Evolutionary conservation across 2,329 filamentous ascomycete genomes (phyloP).

Genomic region (Elsinoe australis): DNA sequence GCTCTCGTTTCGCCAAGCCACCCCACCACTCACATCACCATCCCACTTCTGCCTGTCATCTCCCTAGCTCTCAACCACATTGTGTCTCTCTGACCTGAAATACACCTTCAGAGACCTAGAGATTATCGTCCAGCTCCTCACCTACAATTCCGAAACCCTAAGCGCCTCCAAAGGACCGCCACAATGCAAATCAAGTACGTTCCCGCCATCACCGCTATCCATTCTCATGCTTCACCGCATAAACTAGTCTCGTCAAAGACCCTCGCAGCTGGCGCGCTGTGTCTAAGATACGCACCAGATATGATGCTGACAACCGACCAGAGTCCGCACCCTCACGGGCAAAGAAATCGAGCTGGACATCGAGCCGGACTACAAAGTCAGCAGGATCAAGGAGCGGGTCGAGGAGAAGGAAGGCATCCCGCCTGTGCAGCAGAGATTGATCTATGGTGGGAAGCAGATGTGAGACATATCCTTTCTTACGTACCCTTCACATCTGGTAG

Average conservation of each 20-base stretch:
- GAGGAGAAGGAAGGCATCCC: slow-evolving; percentile 99
- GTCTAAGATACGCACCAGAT: background rate
- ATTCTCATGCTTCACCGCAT: background rate
- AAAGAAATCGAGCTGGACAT: slow-evolving; percentile 99
- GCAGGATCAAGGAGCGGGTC: slow-evolving; percentile 96
- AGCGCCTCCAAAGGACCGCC: background rate
- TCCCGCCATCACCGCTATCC: background rate
- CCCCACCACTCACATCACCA: slow-evolving; percentile 5
- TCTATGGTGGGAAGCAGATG: slow-evolving; percentile 98
- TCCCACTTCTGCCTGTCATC: slow-evolving; percentile 14
- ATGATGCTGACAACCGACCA: slow-evolving; percentile 34
- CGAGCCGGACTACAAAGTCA: slow-evolving; percentile 88
- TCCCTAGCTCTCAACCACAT: background rate
- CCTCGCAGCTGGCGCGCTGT: too few relatives aligned
- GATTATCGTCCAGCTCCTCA: background rate
- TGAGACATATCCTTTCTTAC: slow-evolving; percentile 40
- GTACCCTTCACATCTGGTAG: too few relatives aligned
- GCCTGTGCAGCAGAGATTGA: slow-evolving; percentile 90
- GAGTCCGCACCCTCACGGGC: slow-evolving; percentile 93
- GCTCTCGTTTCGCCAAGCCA: slow-evolving; percentile 7
- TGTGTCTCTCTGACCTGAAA: too few relatives aligned
- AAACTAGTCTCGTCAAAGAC: too few relatives aligned
- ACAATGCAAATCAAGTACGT: slow-evolving; percentile 22
- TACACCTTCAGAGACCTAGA: too few relatives aligned
- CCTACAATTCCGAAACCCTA: background rate